These are phyloP conservation scores for Claviceps fusiformis DNA, from an alignment of 2,329 filamentous ascomycete species.

Conservation along the genomic window DNA sequence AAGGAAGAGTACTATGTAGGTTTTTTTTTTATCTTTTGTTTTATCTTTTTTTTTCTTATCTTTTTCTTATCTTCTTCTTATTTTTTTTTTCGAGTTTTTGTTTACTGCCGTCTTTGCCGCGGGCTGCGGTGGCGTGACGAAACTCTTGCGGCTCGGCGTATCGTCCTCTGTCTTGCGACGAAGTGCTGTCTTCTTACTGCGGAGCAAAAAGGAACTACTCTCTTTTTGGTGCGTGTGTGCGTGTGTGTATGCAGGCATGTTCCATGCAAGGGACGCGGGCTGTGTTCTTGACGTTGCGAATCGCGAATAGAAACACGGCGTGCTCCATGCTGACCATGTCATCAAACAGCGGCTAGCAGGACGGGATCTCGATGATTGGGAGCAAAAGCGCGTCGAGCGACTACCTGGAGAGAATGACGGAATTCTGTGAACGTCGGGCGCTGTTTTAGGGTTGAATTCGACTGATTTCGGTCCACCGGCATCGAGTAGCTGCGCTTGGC, in stretches of 20 bases:
- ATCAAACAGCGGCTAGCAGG: slow-evolving; percentile 36
- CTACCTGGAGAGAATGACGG: slow-evolving; percentile 85
- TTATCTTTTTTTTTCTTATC: background rate
- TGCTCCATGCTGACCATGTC: background rate
- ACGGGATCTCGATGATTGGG: slow-evolving; percentile 91
- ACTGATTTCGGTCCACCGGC: too few species aligned
- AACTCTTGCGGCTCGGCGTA: too few species aligned
- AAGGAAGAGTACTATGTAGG: slow-evolving; percentile 78
- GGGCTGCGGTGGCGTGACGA: too few species aligned
- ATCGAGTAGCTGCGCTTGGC: background rate
- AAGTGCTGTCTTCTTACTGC: too few species aligned
- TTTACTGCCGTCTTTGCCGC: too few species aligned
- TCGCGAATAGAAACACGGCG: background rate
- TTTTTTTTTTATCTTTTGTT: slow-evolving; percentile 10
- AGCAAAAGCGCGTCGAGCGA: slow-evolving; percentile 86
- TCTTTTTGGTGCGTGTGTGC: too few species aligned
- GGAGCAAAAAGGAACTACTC: too few species aligned
- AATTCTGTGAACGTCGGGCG: slow-evolving; percentile 36
- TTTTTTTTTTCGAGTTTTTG: too few species aligned
- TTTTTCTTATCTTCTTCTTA: too few species aligned
- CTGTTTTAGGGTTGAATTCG: background rate
- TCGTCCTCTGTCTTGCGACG: too few species aligned
- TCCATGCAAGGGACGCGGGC: background rate
- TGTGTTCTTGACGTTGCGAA: too few species aligned
- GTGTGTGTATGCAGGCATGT: too few species aligned